These are phyloP conservation scores for Phytophthora hibernalis DNA, from an alignment of 352 stramenopile genomes.

Conservation along the genomic window DNA sequence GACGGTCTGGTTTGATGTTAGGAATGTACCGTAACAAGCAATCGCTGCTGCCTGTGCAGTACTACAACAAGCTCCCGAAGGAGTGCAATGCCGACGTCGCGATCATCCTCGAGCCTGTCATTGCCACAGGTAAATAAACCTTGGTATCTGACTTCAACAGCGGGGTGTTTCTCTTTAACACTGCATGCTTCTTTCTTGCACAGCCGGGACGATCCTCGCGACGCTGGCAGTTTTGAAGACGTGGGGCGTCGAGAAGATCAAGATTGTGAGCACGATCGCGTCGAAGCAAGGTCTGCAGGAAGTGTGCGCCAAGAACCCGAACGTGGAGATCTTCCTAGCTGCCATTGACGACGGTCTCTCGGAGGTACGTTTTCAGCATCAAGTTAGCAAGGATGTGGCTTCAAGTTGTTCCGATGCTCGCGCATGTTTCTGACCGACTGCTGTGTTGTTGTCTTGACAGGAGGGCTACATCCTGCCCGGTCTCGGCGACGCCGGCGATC, in stretches of 20 bases:
- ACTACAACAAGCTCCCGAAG: conserved; percentile 99
- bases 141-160: not conserved
- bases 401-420: conserved; percentile 22
- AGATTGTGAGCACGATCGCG: conserved; percentile 94
- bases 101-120: conserved; percentile 97
- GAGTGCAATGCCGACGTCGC: conserved; percentile 93
- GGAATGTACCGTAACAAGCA: conserved; percentile 93
- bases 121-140: conserved; percentile 92
- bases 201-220: conserved; percentile 93
- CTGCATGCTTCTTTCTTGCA: not conserved
- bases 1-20: conserved; percentile 16
- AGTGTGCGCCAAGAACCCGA: conserved; percentile 75
- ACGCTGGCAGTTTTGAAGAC: conserved; percentile 97
- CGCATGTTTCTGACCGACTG: conserved; percentile 34
- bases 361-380: conserved; percentile 51
- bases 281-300: conserved; percentile 92
- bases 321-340: conserved; percentile 81
- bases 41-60: conserved; percentile 95
- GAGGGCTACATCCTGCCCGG: conserved; percentile 85
- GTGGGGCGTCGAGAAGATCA: conserved; percentile 94
- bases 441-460: conserved; percentile 36
- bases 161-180: not conserved
- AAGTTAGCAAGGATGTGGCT: conserved; percentile 31
- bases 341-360: conserved; percentile 81
- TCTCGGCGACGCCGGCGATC: conserved; percentile 85